Evolutionary conservation across 805 yeast genomes (phyloP).

Genomic region (Candida yuanshanica): DNA sequence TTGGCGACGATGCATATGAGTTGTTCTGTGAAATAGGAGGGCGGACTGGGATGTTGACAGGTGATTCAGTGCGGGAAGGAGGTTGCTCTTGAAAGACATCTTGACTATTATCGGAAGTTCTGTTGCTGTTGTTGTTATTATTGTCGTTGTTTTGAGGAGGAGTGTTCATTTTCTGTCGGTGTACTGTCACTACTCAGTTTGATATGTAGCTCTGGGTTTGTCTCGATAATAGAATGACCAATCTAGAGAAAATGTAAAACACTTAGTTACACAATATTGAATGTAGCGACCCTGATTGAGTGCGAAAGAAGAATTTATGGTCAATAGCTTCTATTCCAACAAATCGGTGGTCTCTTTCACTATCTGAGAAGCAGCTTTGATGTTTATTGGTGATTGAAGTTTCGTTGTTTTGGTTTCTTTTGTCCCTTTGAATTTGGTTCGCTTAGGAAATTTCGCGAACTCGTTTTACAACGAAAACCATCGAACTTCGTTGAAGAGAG

Average conservation of each 20-base stretch:
- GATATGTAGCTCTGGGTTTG: no score
- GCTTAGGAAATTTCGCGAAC: neutral
- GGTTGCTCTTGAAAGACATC: neutral
- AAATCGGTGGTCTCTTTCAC: no score
- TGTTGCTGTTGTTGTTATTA: neutral
- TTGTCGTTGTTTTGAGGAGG: neutral
- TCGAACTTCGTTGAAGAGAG: neutral
- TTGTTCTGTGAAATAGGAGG: slow-evolving; percentile 4
- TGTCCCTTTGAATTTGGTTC: neutral
- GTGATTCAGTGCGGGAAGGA: neutral
- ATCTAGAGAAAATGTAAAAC: no score
- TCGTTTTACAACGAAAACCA: neutral
- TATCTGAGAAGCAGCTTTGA: no score
- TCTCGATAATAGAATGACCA: no score
- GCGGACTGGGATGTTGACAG: slow-evolving; percentile 1
- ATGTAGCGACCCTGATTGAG: no score
- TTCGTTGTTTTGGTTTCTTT: slow-evolving; percentile 1
- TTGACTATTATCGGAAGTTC: neutral
- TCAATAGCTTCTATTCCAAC: no score
- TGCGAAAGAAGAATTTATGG: no score
- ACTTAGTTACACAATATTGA: no score
- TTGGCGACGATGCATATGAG: slow-evolving; percentile 7
- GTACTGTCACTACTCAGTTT: no score
- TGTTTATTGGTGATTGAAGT: no score
- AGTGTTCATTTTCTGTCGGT: no score